Evolutionary conservation across 2,329 filamentous ascomycete genomes (phyloP).

Genomic region (Colletotrichum sansevieriae): DNA sequence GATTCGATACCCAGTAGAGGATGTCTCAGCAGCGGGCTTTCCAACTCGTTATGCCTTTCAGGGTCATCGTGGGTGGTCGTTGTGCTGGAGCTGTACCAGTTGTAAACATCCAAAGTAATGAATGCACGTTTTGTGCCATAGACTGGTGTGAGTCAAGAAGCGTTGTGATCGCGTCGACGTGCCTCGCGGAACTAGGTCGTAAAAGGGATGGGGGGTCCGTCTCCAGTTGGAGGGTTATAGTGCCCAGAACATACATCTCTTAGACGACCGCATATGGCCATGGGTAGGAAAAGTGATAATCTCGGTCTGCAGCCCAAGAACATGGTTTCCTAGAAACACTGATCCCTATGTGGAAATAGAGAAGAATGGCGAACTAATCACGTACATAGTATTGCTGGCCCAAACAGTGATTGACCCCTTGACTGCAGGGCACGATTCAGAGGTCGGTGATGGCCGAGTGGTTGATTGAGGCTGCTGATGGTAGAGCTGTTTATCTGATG

Average conservation of each 20-base stretch:
- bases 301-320: conserved; percentile 51
- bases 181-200: conserved; percentile 31
- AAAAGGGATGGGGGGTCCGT: conserved; percentile 38
- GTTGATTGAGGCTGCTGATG: conserved; percentile 5
- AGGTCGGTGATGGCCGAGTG: conserved; percentile 27
- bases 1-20: conserved; percentile 16
- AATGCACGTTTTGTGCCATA: conserved; percentile 15
- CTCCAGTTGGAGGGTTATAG: conserved; percentile 48
- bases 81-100: conserved; percentile 13
- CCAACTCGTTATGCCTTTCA: conserved; percentile 5
- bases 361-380: conserved; percentile 11
- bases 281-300: conserved; percentile 50
- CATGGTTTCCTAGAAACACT: conserved; percentile 34
- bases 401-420: conserved; percentile 24
- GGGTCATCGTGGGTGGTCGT: background rate
- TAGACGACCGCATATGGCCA: conserved; percentile 50
- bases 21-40: conserved; percentile 10
- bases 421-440: conserved; percentile 24
- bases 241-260: conserved; percentile 54
- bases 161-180: conserved; percentile 25
- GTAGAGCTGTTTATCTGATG: conserved; percentile 34
- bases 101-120: conserved; percentile 22
- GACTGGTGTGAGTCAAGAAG: conserved; percentile 22
- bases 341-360: conserved; percentile 30
- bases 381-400: conserved; percentile 28